Evolutionary conservation across 768 basidiomycete species (phyloP).

Genomic region (Gymnopilus dilepis): DNA sequence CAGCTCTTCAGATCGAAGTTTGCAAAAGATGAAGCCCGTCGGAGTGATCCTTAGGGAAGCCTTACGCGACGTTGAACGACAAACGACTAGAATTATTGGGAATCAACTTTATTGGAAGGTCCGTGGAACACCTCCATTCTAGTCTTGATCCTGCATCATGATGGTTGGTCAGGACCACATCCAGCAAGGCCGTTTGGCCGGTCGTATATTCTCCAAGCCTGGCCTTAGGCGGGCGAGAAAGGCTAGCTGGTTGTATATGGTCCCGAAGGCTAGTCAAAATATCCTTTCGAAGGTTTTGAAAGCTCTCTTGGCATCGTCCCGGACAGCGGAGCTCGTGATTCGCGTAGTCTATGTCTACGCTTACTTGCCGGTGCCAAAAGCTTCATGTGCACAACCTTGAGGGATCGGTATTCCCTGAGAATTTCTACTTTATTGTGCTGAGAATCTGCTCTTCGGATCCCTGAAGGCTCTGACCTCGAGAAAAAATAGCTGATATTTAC

Average conservation of each 20-base stretch:
- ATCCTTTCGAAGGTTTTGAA: background rate
- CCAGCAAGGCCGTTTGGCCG: too few species aligned
- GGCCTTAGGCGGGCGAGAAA: background rate
- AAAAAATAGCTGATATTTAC: slow-evolving; percentile 4
- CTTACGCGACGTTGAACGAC: background rate
- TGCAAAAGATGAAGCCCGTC: background rate
- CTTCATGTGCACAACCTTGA: background rate
- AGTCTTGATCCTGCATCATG: background rate
- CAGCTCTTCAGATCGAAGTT: background rate
- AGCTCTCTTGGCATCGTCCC: background rate
- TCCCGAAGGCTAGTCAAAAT: background rate
- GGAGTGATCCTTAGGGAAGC: background rate
- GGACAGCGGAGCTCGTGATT: background rate
- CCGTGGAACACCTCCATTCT: background rate
- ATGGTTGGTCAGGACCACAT: background rate
- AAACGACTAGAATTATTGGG: background rate
- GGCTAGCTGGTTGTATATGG: background rate
- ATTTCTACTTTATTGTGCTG: background rate
- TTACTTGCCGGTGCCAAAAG: background rate
- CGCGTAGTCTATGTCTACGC: background rate
- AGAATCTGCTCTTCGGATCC: slow-evolving; percentile 4
- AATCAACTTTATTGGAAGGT: background rate
- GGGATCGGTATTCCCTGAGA: background rate
- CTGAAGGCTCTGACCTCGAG: background rate
- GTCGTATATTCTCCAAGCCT: background rate